Base-by-base conservation (phyloP, 768 basidiomycete species). In the Tylopilus vinaceipallidus region DNA sequence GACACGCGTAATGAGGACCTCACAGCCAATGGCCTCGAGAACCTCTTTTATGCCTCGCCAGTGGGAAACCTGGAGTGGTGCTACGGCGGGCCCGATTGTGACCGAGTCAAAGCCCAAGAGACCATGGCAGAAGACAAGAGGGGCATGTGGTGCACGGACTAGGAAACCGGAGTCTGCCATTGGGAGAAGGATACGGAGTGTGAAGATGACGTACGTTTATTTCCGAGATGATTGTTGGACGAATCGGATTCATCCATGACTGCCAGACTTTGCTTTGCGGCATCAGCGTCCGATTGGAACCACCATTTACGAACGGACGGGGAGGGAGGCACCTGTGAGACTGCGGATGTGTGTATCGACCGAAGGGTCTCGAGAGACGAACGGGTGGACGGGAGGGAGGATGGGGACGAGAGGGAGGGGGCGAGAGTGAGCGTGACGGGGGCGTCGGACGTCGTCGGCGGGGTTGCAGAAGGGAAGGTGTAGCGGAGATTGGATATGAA, bases 21-120 rank as follows among this genome's bases (percentile, higher is more conserved):
- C 88, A 12, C 80, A 80, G 16, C 92, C 95, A 62, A 88, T 93
- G 32, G 87, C 79, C 60, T 95, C 86, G 7, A 99, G 76, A 16
- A 89, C 93, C 64, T 98, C 91, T 61, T 88, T 86, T 55, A 99
- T 95, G 7, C 97, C 97, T 32, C 95, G 81, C 97, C 97, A 99
- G 67, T 99, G 94, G 2, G 87, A 78, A 35, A 99, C 91, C 61
- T 94, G 84, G 16, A 98, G 59, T 4, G 91, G 84, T 12, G 86
- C 83, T 49, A 86, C 88, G 38, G 85, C 72, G 2, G 79, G 83
- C 1, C 88, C 87, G 20, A 92, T 85, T 3, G 82, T 87, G 57
- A 94, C 80, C 0, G 83, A 85, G 64, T 95, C 91, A 55, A 94
- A 95, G 1, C 92, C 91, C 8, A 98, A 77, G 1, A 97, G 78